Conservation (phyloP, 2,329 filamentous ascomycete genomes). For the Trichoderma asperellum region DNA sequence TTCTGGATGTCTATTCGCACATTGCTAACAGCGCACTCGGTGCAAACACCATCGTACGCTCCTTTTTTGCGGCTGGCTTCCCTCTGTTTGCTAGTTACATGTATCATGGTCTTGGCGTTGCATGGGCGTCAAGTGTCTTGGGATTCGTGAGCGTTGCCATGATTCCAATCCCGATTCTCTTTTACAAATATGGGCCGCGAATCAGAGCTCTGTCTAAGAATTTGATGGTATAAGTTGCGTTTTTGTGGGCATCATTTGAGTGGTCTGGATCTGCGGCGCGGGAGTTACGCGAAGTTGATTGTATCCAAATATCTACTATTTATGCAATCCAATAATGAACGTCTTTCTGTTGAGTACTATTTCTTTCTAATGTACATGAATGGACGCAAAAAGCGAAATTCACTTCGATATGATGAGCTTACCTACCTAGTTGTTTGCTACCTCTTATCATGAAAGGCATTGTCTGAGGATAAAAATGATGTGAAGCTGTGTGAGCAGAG, state of each 20-base stretch:
- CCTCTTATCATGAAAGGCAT: too few species aligned
- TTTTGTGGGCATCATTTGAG: not conserved
- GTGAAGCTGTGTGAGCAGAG: too few species aligned
- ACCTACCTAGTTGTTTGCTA: too few species aligned
- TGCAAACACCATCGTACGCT: slow-evolving; percentile 45
- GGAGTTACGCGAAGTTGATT: not conserved
- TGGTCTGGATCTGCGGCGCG: not conserved
- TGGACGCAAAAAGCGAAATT: not conserved
- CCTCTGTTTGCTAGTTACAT: slow-evolving; percentile 30
- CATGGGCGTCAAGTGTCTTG: slow-evolving; percentile 32
- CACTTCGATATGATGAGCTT: too few species aligned
- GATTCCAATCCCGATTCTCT: slow-evolving; percentile 30
- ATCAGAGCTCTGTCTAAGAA: slow-evolving; percentile 19
- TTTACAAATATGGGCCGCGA: slow-evolving; percentile 29
- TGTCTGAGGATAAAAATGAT: too few species aligned
- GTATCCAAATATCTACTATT: not conserved
- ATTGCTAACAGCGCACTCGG: slow-evolving; percentile 42
- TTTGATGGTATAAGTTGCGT: not conserved
- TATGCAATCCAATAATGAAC: too few species aligned
- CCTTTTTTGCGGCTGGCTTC: slow-evolving; percentile 63
- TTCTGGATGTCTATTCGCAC: slow-evolving; percentile 40
- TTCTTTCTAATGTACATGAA: not conserved
- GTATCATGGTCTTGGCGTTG: slow-evolving; percentile 29
- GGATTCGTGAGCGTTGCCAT: slow-evolving; percentile 28
- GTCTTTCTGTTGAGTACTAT: too few species aligned